phyloP scores from a whole-genome alignment of 805 yeast genomes.

The Saccharomycopsis selenospora region DNA sequence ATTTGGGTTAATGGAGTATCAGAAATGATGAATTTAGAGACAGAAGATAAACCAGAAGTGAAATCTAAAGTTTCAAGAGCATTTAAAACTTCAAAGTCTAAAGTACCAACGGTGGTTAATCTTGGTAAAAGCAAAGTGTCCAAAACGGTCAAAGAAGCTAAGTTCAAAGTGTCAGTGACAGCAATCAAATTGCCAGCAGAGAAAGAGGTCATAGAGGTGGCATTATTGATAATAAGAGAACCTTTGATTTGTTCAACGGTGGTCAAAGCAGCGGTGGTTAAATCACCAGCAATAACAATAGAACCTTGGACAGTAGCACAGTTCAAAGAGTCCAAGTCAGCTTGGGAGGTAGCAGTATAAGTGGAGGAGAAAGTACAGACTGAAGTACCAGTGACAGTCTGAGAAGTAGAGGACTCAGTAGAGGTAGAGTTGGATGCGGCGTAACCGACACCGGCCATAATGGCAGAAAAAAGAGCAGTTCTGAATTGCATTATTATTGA shows the following conservation, averaged over 20 bases:
- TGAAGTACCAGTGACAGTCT: slow-evolving; percentile 41
- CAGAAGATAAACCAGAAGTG: slow-evolving; percentile 60
- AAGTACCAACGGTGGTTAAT: slow-evolving; percentile 74
- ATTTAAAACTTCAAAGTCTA: slow-evolving; percentile 79
- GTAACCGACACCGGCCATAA: slow-evolving; percentile 22
- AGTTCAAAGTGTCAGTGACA: slow-evolving; percentile 62
- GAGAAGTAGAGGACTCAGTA: slow-evolving; percentile 48
- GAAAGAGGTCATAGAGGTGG: slow-evolving; percentile 54
- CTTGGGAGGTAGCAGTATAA: slow-evolving; percentile 70
- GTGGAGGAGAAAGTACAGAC: slow-evolving; percentile 58
- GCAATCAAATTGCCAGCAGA: slow-evolving; percentile 73
- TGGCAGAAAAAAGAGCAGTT: slow-evolving; percentile 15
- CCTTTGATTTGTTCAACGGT: slow-evolving; percentile 77
- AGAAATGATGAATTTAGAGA: slow-evolving; percentile 61
- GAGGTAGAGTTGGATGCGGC: slow-evolving; percentile 32
- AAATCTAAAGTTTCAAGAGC: slow-evolving; percentile 68
- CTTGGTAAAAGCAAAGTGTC: slow-evolving; percentile 64
- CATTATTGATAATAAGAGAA: slow-evolving; percentile 57
- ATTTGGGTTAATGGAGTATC: slow-evolving; percentile 67
- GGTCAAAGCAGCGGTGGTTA: slow-evolving; percentile 50
- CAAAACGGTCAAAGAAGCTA: slow-evolving; percentile 61
- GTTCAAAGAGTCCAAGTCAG: slow-evolving; percentile 57
- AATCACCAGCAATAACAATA: slow-evolving; percentile 53
- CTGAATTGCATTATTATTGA: slow-evolving; percentile 15
- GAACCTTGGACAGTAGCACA: slow-evolving; percentile 82